A percentile compares a stretch with the other conserved stretches of the same genome.
phyloP scores from a whole-genome alignment of 371 early-diverging fungal genomes.

The Vairimorpha apis region DNA sequence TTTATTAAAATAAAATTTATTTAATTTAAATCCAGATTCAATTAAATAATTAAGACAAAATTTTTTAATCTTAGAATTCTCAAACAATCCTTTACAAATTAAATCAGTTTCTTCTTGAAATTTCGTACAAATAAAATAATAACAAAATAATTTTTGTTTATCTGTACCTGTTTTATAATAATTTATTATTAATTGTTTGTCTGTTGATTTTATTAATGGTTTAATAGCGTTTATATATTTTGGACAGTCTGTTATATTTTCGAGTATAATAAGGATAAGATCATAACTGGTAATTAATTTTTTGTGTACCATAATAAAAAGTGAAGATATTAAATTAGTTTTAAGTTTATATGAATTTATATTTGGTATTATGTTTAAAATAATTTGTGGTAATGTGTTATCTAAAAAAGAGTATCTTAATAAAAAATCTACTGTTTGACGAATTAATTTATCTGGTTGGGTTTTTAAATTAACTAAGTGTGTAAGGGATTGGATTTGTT shows the following conservation, averaged over 20 bases:
- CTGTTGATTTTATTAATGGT: not conserved
- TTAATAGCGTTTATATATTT: not conserved
- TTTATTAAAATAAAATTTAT: conserved; percentile 25
- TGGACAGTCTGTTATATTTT: conserved; percentile 8
- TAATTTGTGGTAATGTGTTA: conserved; percentile 2
- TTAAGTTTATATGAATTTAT: conserved; percentile 19
- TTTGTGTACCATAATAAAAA: conserved; percentile 2
- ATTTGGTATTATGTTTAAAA: conserved; percentile 6
- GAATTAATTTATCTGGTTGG: conserved; percentile 30
- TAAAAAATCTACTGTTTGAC: conserved; percentile 21
- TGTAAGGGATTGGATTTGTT: conserved; percentile 7
- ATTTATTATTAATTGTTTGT: conserved; percentile 7
- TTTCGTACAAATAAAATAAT: conserved; percentile 32
- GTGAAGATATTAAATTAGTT: conserved; percentile 3
- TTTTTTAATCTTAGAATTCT: conserved; percentile 21
- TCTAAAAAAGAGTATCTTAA: conserved; percentile 7
- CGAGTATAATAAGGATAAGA: conserved; percentile 21
- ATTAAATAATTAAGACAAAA: conserved; percentile 41
- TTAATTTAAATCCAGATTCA: conserved; percentile 15
- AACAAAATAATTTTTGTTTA: conserved; percentile 48
- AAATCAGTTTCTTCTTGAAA: conserved; percentile 12
- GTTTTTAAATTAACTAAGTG: conserved; percentile 16
- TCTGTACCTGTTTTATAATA: conserved; percentile 43
- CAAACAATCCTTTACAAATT: conserved; percentile 42
- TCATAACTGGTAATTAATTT: conserved; percentile 4